These are phyloP conservation scores for Nephelium lappaceum DNA, from an alignment of 345 rosid genomes.

Conservation along the genomic window DNA sequence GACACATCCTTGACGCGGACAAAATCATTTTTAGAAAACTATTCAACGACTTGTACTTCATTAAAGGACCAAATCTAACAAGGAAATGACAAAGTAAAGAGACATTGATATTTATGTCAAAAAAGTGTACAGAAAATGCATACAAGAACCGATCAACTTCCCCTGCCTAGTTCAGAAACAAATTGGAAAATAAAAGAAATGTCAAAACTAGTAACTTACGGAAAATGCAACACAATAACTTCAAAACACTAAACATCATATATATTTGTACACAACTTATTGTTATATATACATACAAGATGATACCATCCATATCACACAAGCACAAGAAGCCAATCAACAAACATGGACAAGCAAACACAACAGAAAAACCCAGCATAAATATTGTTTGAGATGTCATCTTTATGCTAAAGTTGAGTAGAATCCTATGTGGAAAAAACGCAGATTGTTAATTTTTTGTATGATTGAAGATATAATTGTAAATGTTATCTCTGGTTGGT, in stretches of 20 bases:
- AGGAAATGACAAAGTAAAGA: not conserved
- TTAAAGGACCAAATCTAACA: not conserved
- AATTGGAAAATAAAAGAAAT: not conserved
- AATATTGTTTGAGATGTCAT: not conserved
- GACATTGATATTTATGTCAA: not conserved
- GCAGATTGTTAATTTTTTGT: not conserved
- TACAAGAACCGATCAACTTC: not conserved
- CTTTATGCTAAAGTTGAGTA: not conserved
- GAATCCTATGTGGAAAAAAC: not conserved
- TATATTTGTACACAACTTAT: not conserved
- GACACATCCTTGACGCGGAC: not conserved
- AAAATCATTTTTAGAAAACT: not conserved
- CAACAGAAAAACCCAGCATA: too few species aligned
- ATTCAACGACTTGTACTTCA: not conserved
- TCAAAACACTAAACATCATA: not conserved
- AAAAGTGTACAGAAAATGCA: not conserved
- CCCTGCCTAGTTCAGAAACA: not conserved
- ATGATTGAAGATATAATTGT: not conserved
- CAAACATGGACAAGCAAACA: too few species aligned
- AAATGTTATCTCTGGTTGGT: not conserved
- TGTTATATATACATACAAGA: slow-evolving; percentile 20
- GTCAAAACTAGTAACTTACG: not conserved
- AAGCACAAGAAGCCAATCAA: not conserved
- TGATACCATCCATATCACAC: slow-evolving; percentile 12
- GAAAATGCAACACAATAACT: slow-evolving; percentile 8